phyloP scores from a whole-genome alignment of 768 basidiomycete genomes.

The Boletus reticulatus region DNA sequence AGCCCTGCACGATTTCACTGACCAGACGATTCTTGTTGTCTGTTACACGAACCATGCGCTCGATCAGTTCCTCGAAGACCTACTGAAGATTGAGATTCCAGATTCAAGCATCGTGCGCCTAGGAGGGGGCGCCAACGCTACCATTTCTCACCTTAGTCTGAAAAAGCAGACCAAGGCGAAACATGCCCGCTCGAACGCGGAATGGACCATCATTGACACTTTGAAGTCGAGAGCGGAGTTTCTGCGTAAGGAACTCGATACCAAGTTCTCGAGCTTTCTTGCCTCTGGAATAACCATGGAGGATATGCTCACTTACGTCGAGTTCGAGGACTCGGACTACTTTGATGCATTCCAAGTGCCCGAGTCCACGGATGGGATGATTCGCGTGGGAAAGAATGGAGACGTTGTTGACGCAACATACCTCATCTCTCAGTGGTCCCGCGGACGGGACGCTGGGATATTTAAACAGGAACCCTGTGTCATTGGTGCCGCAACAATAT shows the following conservation, averaged over 20 bases:
- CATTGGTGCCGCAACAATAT: constrained; percentile 28
- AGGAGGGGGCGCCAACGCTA: constrained; percentile 49
- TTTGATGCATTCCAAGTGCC: constrained; percentile 48
- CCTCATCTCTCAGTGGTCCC: constrained; percentile 47
- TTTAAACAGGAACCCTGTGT: constrained; percentile 32
- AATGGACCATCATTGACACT: constrained; percentile 43
- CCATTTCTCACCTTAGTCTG: constrained; percentile 46
- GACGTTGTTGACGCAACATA: constrained; percentile 36
- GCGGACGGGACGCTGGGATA: constrained; percentile 43
- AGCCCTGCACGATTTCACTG: constrained; percentile 46
- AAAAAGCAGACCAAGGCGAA: constrained; percentile 34
- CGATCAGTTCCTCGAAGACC: constrained; percentile 62
- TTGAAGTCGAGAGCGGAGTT: constrained; percentile 26
- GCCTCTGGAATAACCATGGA: constrained; percentile 13
- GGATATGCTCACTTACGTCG: constrained; percentile 44
- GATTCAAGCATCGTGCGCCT: constrained; percentile 47
- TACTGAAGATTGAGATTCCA: constrained; percentile 61
- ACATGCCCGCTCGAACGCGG: constrained; percentile 27
- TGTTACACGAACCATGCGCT: constrained; percentile 75
- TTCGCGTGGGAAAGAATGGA: constrained; percentile 41
- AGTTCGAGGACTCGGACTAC: constrained; percentile 49
- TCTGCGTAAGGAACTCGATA: constrained; percentile 22
- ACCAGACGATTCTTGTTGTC: constrained; percentile 55
- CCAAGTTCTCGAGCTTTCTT: constrained; percentile 29
- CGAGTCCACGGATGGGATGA: constrained; percentile 43